These are phyloP conservation scores for Phytopythium boreale DNA, from an alignment of 352 stramenopile species.

Conservation along the genomic window DNA sequence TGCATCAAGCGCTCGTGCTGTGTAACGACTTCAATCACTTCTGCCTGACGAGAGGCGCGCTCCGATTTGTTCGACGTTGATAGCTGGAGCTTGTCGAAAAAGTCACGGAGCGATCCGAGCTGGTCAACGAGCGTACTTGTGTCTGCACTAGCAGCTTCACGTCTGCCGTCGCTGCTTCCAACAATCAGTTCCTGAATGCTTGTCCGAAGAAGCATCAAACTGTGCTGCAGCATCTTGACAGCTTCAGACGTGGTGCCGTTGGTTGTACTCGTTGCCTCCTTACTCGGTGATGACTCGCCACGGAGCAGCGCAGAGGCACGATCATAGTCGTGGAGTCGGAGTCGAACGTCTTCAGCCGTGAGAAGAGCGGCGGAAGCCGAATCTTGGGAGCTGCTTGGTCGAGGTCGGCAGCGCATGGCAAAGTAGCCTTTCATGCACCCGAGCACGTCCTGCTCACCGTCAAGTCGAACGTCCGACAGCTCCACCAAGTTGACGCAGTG, in stretches of 20 bases:
- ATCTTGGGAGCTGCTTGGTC: background rate
- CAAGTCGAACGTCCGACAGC: conserved; percentile 19
- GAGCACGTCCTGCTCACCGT: conserved; percentile 33
- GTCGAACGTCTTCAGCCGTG: conserved; percentile 18
- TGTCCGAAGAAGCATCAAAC: background rate
- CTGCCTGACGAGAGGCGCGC: conserved; percentile 4
- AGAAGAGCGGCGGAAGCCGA: conserved; percentile 3
- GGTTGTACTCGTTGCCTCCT: too few relatives aligned
- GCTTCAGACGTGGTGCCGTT: background rate
- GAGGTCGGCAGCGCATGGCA: conserved; percentile 24
- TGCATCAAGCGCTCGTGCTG: conserved; percentile 20
- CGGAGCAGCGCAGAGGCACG: conserved; percentile 9
- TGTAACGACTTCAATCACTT: conserved; percentile 16
- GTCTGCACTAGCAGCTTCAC: too few relatives aligned
- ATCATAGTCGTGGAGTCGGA: conserved; percentile 24
- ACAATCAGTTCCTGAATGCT: background rate
- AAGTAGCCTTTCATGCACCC: conserved; percentile 32
- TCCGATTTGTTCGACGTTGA: background rate
- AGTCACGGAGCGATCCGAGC: background rate
- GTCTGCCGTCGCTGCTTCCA: background rate
- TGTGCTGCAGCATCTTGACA: background rate
- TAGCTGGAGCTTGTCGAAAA: conserved; percentile 2
- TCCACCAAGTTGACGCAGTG: conserved; percentile 29
- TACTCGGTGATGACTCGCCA: background rate
- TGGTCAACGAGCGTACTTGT: background rate